phyloP scores from a whole-genome alignment of 176 grass and related monocot species.

The Zizania latifolia region DNA sequence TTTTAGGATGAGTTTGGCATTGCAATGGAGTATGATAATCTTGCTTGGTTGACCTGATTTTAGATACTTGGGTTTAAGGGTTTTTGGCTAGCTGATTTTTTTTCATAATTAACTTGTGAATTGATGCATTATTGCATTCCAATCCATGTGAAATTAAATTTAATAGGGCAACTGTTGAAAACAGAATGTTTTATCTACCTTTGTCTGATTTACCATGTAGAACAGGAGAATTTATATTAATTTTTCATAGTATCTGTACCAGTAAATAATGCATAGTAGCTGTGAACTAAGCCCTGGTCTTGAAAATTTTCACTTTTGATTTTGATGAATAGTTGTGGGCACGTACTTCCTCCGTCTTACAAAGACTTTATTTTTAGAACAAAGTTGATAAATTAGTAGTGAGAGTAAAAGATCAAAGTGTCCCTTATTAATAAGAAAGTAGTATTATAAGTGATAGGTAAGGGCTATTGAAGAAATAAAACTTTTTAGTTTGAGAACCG shows the following conservation, averaged over 20 bases:
- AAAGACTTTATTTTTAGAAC: too few relatives aligned
- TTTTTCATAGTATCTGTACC: neutral
- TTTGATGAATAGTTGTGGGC: neutral
- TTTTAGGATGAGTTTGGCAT: neutral
- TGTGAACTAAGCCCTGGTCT: too few relatives aligned
- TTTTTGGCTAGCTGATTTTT: neutral
- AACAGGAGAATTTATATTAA: neutral
- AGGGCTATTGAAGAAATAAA: too few relatives aligned
- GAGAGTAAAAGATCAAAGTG: too few relatives aligned
- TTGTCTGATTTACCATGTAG: neutral
- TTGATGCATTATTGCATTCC: neutral
- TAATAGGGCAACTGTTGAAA: neutral
- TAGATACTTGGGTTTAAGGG: conserved; percentile 21
- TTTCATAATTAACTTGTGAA: neutral
- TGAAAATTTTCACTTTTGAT: neutral
- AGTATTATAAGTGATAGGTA: too few relatives aligned
- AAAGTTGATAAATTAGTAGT: too few relatives aligned
- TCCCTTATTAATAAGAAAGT: too few relatives aligned
- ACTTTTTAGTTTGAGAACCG: too few relatives aligned
- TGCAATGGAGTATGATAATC: neutral
- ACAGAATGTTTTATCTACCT: too few relatives aligned
- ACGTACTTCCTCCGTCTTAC: too few relatives aligned
- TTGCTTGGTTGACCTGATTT: neutral
- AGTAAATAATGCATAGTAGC: neutral
- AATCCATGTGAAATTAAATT: neutral